Percentiles rank a stretch among this genome's conserved stretches.
Conservation (phyloP, 768 basidiomycete genomes). For the Sarcomyxa edulis region DNA sequence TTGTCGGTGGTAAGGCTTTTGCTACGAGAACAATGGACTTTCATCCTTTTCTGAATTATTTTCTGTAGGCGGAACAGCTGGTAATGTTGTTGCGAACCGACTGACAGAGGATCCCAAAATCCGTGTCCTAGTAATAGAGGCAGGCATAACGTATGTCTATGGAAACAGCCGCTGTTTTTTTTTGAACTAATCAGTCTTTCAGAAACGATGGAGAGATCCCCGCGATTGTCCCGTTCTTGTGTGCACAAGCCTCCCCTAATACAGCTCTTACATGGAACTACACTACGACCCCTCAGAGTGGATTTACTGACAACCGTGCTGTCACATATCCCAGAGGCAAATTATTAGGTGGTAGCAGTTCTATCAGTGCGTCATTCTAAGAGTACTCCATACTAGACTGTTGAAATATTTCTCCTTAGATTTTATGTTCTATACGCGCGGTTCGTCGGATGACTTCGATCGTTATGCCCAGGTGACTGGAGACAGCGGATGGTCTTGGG, state of each 20-base stretch:
- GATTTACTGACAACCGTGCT: constrained; percentile 8
- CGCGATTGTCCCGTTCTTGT: constrained; percentile 7
- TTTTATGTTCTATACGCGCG: constrained; percentile 19
- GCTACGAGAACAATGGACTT: too few species aligned
- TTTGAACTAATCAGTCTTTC: not conserved
- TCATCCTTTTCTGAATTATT: too few species aligned
- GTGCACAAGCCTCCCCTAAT: constrained; percentile 1
- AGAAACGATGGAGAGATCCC: constrained; percentile 4
- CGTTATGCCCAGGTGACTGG: constrained; percentile 17
- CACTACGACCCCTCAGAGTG: constrained; percentile 15
- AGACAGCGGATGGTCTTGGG: constrained; percentile 25
- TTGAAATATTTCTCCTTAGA: too few species aligned
- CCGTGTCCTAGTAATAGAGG: constrained; percentile 5
- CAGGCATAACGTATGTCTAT: constrained; percentile 1
- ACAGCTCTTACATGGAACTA: constrained; percentile 15
- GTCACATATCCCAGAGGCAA: constrained; percentile 14
- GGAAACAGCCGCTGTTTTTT: not conserved
- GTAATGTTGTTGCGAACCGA: constrained; percentile 6
- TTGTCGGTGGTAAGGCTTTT: too few species aligned
- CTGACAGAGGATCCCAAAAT: constrained; percentile 5
- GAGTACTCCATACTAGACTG: too few species aligned
- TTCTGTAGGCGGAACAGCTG: constrained; percentile 8
- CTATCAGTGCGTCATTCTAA: too few species aligned
- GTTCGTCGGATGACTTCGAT: constrained; percentile 21
- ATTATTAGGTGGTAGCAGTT: constrained; percentile 14